phyloP scores from a whole-genome alignment of 1,139 yeast species.

The Suhomyces terraborum region DNA sequence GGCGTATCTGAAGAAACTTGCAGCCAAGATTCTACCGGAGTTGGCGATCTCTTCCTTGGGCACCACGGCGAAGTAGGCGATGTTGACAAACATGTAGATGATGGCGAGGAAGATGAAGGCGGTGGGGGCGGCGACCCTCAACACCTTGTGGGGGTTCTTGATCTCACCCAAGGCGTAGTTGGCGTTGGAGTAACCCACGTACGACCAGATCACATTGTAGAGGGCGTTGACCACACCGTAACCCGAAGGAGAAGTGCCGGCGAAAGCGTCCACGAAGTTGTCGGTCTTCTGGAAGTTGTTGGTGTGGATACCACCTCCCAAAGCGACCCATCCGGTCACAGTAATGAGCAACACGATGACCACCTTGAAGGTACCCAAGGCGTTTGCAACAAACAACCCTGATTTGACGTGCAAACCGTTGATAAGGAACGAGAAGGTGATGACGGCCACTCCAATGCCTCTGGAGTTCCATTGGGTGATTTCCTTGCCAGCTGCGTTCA shows the following conservation, averaged over 20 bases:
- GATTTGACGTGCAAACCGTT: slow-evolving; percentile 63
- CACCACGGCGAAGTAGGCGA: slow-evolving; percentile 60
- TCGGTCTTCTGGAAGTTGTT: slow-evolving; percentile 53
- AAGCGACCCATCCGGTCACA: slow-evolving; percentile 80
- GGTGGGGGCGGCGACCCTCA: slow-evolving; percentile 47
- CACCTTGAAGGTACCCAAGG: slow-evolving; percentile 71
- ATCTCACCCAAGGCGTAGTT: slow-evolving; percentile 83
- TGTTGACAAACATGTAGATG: slow-evolving; percentile 64
- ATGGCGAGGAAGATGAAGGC: slow-evolving; percentile 64
- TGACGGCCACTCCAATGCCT: slow-evolving; percentile 72
- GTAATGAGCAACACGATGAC: slow-evolving; percentile 67
- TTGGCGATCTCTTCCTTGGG: slow-evolving; percentile 46
- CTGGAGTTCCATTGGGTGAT: slow-evolving; percentile 75
- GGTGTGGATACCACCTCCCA: slow-evolving; percentile 65
- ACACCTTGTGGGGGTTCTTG: slow-evolving; percentile 50
- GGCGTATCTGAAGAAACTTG: slow-evolving; percentile 48
- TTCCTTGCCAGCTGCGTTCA: slow-evolving; percentile 71
- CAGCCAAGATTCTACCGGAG: slow-evolving; percentile 51
- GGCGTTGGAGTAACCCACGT: slow-evolving; percentile 73
- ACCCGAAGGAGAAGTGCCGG: slow-evolving; percentile 62
- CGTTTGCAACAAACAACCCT: slow-evolving; percentile 69
- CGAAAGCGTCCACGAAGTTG: slow-evolving; percentile 63
- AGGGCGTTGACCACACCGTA: slow-evolving; percentile 78
- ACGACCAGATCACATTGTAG: slow-evolving; percentile 82
- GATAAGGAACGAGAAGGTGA: slow-evolving; percentile 68